Evolutionary conservation across 345 rosid genomes (phyloP).

Genomic region (Physaria fendleri): DNA sequence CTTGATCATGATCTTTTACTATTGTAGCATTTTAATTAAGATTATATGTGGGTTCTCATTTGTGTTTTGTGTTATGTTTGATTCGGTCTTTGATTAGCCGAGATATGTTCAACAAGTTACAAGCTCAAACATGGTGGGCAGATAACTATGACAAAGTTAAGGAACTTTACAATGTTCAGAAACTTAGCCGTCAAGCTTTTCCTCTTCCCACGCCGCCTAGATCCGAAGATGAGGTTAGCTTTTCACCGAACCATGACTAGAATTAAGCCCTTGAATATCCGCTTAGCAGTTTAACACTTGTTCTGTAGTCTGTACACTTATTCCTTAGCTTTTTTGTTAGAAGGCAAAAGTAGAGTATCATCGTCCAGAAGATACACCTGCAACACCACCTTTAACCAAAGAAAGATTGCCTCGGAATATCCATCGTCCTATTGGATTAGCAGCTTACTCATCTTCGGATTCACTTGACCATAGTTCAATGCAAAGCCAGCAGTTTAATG

Average conservation of each 20-base stretch:
- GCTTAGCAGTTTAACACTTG: too few species aligned
- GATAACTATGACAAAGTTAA: constrained; percentile 90
- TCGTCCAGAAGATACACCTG: constrained; percentile 68
- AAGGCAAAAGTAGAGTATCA: constrained; percentile 64
- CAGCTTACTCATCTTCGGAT: constrained; percentile 78
- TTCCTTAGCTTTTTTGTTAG: constrained; percentile 24
- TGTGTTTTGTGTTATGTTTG: neutral
- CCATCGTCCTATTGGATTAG: constrained; percentile 60
- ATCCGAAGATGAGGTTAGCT: constrained; percentile 87
- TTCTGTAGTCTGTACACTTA: too few species aligned
- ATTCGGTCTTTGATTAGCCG: constrained; percentile 47
- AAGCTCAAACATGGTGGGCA: constrained; percentile 99
- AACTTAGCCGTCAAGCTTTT: constrained; percentile 89
- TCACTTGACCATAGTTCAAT: constrained; percentile 59
- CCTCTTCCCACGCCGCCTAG: constrained; percentile 88
- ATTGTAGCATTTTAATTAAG: neutral
- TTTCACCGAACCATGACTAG: neutral
- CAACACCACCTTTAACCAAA: constrained; percentile 65
- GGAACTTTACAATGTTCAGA: constrained; percentile 98
- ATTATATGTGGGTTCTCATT: neutral
- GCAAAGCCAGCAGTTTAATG: constrained; percentile 55
- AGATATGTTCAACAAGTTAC: constrained; percentile 91
- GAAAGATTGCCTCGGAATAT: constrained; percentile 74
- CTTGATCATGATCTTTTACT: neutral
- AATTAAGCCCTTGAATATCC: neutral